phyloP scores from a whole-genome alignment of 495 filamentous ascomycete species.

The Penicillium egyptiacum region DNA sequence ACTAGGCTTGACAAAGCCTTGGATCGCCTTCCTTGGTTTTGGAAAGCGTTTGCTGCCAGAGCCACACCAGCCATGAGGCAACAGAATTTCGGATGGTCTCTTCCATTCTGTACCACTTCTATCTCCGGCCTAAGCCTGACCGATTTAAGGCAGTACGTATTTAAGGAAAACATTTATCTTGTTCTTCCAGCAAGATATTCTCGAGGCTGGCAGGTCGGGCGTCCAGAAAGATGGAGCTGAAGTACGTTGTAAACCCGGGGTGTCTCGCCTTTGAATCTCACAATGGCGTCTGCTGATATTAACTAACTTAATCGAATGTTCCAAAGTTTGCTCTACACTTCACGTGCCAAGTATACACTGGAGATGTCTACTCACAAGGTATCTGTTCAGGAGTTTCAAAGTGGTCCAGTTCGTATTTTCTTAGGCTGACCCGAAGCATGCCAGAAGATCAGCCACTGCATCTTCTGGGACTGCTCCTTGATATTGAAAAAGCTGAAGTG shows the following conservation, averaged over 20 bases:
- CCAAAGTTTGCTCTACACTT: neutral
- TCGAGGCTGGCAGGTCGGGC: conserved; percentile 1
- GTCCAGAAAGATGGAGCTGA: neutral
- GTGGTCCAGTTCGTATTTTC: conserved; percentile 33
- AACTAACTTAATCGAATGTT: neutral
- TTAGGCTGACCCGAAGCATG: conserved; percentile 36
- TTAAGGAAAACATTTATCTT: no score
- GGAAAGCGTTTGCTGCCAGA: neutral
- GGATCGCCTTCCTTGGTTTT: neutral
- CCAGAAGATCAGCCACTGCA: conserved; percentile 39
- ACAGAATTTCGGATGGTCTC: no score
- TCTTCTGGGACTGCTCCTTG: conserved; percentile 27
- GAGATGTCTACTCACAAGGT: conserved; percentile 2
- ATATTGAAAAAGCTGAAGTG: conserved; percentile 33
- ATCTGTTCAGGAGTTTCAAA: conserved; percentile 19
- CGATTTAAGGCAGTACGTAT: no score
- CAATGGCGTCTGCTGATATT: neutral
- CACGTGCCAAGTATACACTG: neutral
- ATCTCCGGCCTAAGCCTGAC: no score
- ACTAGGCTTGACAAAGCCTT: neutral
- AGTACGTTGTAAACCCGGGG: neutral
- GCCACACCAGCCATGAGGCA: no score
- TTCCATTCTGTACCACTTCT: no score
- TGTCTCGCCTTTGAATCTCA: neutral
- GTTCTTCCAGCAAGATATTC: neutral